Percentiles rank a stretch among this genome's conserved stretches.
These are phyloP conservation scores for Pyracantha coccinea DNA, from an alignment of 331 rosid species.

Conservation along the genomic window DNA sequence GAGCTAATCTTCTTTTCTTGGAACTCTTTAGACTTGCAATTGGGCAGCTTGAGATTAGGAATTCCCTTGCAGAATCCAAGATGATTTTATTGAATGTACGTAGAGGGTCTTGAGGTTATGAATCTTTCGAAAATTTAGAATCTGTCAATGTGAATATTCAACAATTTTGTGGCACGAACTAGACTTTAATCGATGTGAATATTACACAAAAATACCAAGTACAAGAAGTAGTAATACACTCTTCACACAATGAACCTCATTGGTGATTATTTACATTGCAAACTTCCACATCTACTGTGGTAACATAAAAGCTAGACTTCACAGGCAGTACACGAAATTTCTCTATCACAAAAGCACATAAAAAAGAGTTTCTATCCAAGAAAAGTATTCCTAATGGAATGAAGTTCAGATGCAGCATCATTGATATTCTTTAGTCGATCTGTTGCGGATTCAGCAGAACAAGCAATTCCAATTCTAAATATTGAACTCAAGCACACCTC, in stretches of 20 bases:
- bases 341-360: not conserved
- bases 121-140: not conserved
- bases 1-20: not conserved
- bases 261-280: not conserved
- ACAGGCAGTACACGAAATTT: not conserved
- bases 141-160: not conserved
- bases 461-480: not conserved
- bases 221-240: not conserved
- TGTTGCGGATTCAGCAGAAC: not conserved
- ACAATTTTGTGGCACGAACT: too few relatives aligned
- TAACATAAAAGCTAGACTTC: not conserved
- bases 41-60: not conserved
- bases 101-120: not conserved
- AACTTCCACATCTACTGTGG: not conserved
- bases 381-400: not conserved
- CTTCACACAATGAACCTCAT: not conserved
- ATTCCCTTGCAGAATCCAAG: not conserved
- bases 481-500: not conserved
- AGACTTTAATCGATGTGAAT: not conserved
- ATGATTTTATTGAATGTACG: fast-evolving
- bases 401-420: not conserved
- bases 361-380: not conserved
- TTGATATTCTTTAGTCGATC: not conserved
- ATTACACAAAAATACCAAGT: not conserved
- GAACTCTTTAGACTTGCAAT: not conserved